Evolutionary conservation across 352 stramenopile genomes (phyloP).

Genomic region (Phytophthora europaea): DNA sequence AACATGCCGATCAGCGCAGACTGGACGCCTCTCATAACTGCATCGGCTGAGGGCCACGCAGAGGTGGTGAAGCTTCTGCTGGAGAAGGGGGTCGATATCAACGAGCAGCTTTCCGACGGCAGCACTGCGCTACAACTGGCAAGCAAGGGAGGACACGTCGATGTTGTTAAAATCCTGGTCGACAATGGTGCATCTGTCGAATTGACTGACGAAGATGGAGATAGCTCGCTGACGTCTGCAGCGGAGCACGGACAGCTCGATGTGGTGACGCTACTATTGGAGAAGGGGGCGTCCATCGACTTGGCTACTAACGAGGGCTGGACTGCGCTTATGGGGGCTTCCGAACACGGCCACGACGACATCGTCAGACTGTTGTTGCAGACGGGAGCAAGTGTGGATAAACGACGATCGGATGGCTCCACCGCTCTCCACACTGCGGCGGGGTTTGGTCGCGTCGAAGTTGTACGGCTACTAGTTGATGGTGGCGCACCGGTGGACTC

Average conservation of each 20-base stretch:
- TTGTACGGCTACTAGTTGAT: neutral
- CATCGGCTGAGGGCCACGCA: neutral
- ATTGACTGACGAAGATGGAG: neutral
- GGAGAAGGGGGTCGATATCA: neutral
- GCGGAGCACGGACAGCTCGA: neutral
- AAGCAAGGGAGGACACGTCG: neutral
- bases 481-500: neutral
- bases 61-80: neutral
- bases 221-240: conserved; percentile 2
- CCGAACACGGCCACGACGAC: neutral
- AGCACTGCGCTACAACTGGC: neutral
- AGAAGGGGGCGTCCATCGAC: conserved; percentile 3
- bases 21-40: neutral
- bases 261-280: conserved; percentile 4
- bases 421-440: conserved; percentile 2
- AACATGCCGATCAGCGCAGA: neutral
- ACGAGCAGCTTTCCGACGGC: neutral
- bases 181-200: neutral
- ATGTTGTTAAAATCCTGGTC: neutral
- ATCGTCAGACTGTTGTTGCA: conserved; percentile 6
- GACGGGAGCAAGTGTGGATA: conserved; percentile 1
- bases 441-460: neutral
- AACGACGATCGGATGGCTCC: neutral
- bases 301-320: conserved; percentile 1
- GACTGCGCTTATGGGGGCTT: conserved; percentile 12